Evolutionary conservation across 2,329 filamentous ascomycete genomes (phyloP).

Genomic region (Ophiostoma sp.): DNA sequence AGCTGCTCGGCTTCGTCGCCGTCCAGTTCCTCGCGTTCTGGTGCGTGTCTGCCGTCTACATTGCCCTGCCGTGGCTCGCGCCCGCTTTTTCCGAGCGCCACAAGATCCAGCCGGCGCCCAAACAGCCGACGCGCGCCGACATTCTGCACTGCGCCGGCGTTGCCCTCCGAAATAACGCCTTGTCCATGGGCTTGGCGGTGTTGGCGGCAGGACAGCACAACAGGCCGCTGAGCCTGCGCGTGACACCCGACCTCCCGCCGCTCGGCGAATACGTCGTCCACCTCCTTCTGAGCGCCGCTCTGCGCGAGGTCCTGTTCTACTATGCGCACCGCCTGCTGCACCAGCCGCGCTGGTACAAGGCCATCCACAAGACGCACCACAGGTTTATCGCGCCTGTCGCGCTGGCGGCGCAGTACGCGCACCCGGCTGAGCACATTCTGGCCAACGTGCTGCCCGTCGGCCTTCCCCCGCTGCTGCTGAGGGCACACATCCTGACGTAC

Average conservation of each 20-base stretch:
- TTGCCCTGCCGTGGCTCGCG: slow-evolving; percentile 40
- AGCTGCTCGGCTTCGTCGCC: slow-evolving; percentile 39
- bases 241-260: background rate
- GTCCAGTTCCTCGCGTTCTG: slow-evolving; percentile 45
- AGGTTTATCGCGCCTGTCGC: slow-evolving; percentile 52
- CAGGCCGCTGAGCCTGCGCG: background rate
- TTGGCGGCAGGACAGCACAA: background rate
- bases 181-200: background rate
- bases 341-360: slow-evolving; percentile 42
- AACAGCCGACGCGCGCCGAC: slow-evolving; percentile 45
- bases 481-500: slow-evolving; percentile 48
- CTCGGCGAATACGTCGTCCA: background rate
- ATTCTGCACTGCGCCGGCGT: slow-evolving; percentile 30
- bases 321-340: slow-evolving; percentile 48
- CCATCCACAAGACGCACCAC: slow-evolving; percentile 54
- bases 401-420: slow-evolving; percentile 52
- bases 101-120: slow-evolving; percentile 50
- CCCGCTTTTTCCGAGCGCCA: slow-evolving; percentile 47
- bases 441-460: slow-evolving; percentile 26
- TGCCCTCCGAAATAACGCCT: background rate
- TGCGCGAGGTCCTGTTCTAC: slow-evolving; percentile 52
- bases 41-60: slow-evolving; percentile 41
- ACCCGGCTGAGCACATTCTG: slow-evolving; percentile 52
- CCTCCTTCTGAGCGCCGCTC: slow-evolving; percentile 35
- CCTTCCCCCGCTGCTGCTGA: slow-evolving; percentile 33